Evolutionary conservation across 2,329 filamentous ascomycete species (phyloP).

Genomic region (Lachnellula cervina): DNA sequence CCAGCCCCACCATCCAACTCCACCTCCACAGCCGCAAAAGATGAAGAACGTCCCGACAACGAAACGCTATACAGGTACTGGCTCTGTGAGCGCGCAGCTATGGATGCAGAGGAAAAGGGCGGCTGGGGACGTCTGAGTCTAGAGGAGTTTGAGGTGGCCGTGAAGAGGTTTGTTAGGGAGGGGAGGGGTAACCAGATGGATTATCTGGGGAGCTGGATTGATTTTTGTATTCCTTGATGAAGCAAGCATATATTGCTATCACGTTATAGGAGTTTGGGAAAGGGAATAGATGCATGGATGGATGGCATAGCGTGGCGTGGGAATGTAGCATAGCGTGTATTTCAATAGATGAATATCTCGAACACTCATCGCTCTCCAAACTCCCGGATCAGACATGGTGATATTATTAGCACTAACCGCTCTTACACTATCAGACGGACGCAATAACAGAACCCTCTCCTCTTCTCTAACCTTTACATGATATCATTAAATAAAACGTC

Average conservation of each 20-base stretch:
- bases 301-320: no score
- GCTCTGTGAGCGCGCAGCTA: slow-evolving; percentile 18
- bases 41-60: slow-evolving; percentile 3
- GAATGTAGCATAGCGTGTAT: no score
- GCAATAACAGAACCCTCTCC: no score
- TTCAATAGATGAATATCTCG: no score
- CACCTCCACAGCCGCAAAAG: background rate
- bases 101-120: slow-evolving; percentile 65
- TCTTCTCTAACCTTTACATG: no score
- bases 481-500: no score
- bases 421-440: no score
- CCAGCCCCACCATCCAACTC: background rate
- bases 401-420: no score
- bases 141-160: slow-evolving; percentile 72
- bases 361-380: no score
- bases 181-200: slow-evolving; percentile 61
- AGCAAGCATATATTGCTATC: background rate
- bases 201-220: slow-evolving; percentile 88
- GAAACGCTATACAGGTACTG: slow-evolving; percentile 21
- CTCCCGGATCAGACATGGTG: no score
- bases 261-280: slow-evolving; percentile 9
- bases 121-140: slow-evolving; percentile 75
- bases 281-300: background rate
- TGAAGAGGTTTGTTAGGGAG: slow-evolving; percentile 49
- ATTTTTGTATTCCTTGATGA: slow-evolving; percentile 59